These are phyloP conservation scores for Plasmodium falciparum DNA, from an alignment of 169 alveolate genomes.

Conservation along the genomic window DNA sequence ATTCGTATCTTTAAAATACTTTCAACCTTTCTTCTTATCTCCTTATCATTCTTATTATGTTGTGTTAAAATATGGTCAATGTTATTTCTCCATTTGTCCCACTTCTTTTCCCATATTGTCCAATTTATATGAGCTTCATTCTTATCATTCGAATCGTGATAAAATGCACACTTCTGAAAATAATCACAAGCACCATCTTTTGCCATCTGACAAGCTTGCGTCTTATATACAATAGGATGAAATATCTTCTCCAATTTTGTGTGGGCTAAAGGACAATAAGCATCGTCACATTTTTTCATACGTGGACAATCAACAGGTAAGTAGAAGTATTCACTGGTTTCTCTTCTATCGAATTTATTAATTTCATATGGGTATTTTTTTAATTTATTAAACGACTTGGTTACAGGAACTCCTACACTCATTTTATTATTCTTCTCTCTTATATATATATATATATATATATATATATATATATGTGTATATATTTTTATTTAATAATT, in stretches of 20 bases:
- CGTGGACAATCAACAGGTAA: constrained; percentile 90
- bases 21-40: constrained; percentile 74
- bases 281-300: constrained; percentile 84
- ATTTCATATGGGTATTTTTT: constrained; percentile 79
- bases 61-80: constrained; percentile 71
- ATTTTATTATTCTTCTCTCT: constrained; percentile 24
- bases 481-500: no score
- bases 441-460: no score
- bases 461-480: no score
- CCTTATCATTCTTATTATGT: constrained; percentile 74
- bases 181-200: constrained; percentile 79
- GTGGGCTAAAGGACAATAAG: constrained; percentile 88
- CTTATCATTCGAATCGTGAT: constrained; percentile 79
- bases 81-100: constrained; percentile 82
- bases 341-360: constrained; percentile 83
- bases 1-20: constrained; percentile 67
- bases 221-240: constrained; percentile 89
- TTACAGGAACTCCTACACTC: constrained; percentile 80
- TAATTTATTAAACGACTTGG: constrained; percentile 77
- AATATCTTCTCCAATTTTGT: constrained; percentile 88
- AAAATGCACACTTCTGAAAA: constrained; percentile 83
- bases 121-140: constrained; percentile 82
- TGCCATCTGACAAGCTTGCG: constrained; percentile 86
- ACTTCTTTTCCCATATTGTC: constrained; percentile 82
- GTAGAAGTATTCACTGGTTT: constrained; percentile 85